Conservation (phyloP, 257 asterid species). For the Paulownia fortunei region DNA sequence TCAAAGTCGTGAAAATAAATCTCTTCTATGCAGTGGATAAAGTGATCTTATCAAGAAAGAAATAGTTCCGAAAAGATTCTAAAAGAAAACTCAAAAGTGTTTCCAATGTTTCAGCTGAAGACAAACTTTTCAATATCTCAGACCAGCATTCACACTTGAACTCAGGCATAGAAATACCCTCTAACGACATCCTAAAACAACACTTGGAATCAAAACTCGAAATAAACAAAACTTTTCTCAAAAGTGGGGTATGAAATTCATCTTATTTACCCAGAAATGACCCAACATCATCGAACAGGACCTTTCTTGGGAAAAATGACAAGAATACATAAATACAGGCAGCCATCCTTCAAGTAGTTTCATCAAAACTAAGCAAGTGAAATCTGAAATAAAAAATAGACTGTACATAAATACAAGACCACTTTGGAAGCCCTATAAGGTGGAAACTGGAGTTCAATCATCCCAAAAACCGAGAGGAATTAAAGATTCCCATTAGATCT, state of each 20-base stretch:
- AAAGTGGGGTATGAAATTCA: neutral
- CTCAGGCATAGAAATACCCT: neutral
- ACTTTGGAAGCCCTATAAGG: neutral
- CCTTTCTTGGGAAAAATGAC: neutral
- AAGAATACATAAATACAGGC: neutral
- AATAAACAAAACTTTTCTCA: neutral
- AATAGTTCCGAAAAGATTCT: neutral
- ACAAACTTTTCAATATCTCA: neutral
- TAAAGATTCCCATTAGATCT: slow-evolving; percentile 2
- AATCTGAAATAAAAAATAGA: neutral
- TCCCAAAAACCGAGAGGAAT: neutral
- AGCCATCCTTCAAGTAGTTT: neutral
- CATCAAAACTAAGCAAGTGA: slow-evolving; percentile 10
- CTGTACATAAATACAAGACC: neutral
- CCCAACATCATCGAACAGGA: neutral
- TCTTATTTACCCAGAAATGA: neutral
- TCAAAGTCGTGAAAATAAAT: neutral
- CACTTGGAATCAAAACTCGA: neutral
- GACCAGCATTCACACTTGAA: neutral
- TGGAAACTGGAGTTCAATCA: neutral
- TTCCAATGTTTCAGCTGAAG: neutral
- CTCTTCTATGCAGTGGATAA: neutral
- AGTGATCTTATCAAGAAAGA: neutral
- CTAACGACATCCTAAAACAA: slow-evolving; percentile 6
- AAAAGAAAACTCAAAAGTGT: neutral